Evolutionary conservation across 257 asterid genomes (phyloP).

Genomic region (Sherardia arvensis): DNA sequence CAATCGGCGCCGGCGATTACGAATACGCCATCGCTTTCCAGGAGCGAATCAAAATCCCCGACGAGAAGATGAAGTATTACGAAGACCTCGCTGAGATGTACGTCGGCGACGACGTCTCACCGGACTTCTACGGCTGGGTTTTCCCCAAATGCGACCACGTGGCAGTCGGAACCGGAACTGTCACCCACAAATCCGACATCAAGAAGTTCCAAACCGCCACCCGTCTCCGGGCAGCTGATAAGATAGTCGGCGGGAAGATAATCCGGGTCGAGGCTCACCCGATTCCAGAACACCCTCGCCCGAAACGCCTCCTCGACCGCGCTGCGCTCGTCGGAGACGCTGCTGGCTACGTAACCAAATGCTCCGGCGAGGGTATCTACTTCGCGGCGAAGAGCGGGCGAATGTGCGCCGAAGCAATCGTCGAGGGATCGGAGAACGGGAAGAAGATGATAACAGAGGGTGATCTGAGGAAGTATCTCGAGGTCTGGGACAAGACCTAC

Average conservation of each 20-base stretch:
- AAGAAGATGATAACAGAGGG: conserved; percentile 71
- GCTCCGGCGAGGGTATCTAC: conserved; percentile 89
- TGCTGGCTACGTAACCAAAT: conserved; percentile 82
- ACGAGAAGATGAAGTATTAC: conserved; percentile 79
- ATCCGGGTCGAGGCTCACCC: conserved; percentile 94
- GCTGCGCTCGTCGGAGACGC: conserved; percentile 87
- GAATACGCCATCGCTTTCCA: conserved; percentile 96
- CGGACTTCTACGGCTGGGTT: conserved; percentile 94
- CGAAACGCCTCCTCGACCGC: conserved; percentile 49
- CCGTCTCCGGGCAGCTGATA: conserved; percentile 67
- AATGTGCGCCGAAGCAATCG: conserved; percentile 92
- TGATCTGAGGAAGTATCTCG: conserved; percentile 68
- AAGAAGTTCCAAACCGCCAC: conserved; percentile 73
- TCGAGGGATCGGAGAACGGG: conserved; percentile 79
- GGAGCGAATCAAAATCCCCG: conserved; percentile 74
- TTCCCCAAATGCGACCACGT: conserved; percentile 95
- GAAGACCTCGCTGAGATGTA: conserved; percentile 80
- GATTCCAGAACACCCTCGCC: conserved; percentile 85
- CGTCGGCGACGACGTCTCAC: conserved; percentile 90
- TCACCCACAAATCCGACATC: conserved; percentile 81
- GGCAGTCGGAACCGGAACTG: conserved; percentile 94
- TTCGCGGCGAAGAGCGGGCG: conserved; percentile 89
- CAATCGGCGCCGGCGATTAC: conserved; percentile 79
- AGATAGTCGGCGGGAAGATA: conserved; percentile 61
- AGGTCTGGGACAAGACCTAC: conserved; percentile 84